Base-by-base conservation (phyloP, 2,329 filamentous ascomycete species). In the Teratosphaeria pseudoeucalypti region DNA sequence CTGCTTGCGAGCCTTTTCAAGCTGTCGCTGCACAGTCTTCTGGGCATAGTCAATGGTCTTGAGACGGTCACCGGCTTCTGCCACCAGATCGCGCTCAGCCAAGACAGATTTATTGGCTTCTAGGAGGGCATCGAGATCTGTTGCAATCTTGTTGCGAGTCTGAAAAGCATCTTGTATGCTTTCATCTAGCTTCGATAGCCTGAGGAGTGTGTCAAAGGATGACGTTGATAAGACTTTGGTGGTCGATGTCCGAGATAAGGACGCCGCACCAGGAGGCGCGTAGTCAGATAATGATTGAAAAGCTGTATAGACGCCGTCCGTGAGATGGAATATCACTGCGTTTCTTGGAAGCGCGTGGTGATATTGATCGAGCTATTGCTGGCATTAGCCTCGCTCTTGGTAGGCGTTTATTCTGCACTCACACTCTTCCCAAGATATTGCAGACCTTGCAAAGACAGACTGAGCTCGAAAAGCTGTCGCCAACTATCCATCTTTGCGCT, bases 131-230 rank as follows among this genome's bases (percentile, higher is more conserved):
- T 89, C 89, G 64, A 96, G 95, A 64, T 96, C 89, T n/a, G 81
- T 76, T 55, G 89, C 85, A 9, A 97, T 79, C 57, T 81, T 81
- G 61, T 88, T 84, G 14, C 88, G 85, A 0, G 90, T 95, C 1
- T 85, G 83, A 10, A 96, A 76, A 1, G 91, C 91, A 73, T 97
- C 92, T 70, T 95, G 90, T 27, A 96, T 89, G 58, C 91, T 95
- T 70, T 88, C 89, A 63, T 96, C 90, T 16, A 97, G 80, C 60
- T 92, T 96, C 6, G 89, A 87, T 11, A 97, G 79, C 61, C 89
- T 87, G 86, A 96, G 92, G 23, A 97, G 78, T 1, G 89, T 85
- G 68, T 90, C 91, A 72, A 95, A 96, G 0, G 91, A 91, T 0
- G 90, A 91, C 0, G 88, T 91, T 0, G 82, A 70, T n/a, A 82